Conservation (phyloP, 2,329 filamentous ascomycete genomes). For the Cyclaneusma minus region DNA sequence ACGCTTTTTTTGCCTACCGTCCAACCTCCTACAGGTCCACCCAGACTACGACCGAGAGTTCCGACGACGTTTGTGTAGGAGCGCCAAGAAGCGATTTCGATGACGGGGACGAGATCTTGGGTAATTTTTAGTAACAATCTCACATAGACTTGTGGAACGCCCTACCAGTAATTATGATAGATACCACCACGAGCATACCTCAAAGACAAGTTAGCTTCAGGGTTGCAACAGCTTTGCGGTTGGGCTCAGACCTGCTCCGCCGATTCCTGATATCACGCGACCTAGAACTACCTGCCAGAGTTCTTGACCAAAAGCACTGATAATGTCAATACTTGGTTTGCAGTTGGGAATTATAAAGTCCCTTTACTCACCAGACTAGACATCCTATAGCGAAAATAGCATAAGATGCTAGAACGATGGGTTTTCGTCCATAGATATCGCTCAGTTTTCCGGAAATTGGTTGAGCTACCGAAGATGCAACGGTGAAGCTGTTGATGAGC, state of each 20-base stretch:
- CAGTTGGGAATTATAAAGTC: constrained; percentile 4
- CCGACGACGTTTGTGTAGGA: constrained; percentile 36
- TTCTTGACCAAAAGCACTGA: constrained; percentile 27
- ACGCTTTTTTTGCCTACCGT: no score
- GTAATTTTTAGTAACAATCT: neutral
- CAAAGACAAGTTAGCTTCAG: no score
- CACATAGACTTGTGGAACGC: neutral
- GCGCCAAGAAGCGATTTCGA: constrained; percentile 37
- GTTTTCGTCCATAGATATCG: constrained; percentile 40
- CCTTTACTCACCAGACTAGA: constrained; percentile 23
- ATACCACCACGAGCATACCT: constrained; percentile 33
- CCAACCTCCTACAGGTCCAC: constrained; percentile 41
- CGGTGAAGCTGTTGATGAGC: constrained; percentile 35
- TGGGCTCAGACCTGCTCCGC: constrained; percentile 33
- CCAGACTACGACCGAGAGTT: constrained; percentile 33
- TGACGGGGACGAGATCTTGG: constrained; percentile 32
- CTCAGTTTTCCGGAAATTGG: constrained; percentile 39
- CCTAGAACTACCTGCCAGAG: constrained; percentile 34
- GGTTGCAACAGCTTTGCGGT: no score
- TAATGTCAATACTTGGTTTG: neutral
- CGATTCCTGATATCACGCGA: constrained; percentile 33
- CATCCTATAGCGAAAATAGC: constrained; percentile 29
- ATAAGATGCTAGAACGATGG: constrained; percentile 32
- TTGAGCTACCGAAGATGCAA: constrained; percentile 35
- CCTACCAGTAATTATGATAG: constrained; percentile 34